Base-by-base conservation (phyloP, 805 yeast species). In the Pichia kluyveri region DNA sequence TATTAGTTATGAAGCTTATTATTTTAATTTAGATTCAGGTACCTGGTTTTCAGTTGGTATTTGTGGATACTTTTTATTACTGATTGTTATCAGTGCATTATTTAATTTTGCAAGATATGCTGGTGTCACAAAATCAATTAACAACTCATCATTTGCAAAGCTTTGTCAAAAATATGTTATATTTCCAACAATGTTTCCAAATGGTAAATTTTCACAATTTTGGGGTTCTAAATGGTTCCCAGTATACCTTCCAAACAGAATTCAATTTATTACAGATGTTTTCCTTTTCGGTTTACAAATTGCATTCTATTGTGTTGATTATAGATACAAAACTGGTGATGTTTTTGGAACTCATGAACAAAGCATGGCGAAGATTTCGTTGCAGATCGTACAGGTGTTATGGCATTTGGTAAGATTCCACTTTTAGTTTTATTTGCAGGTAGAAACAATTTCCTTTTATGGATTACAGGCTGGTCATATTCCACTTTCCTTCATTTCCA, bases 401-500 rank as follows among this genome's bases (percentile, higher is more conserved):
- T 62, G 32, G 53, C 71, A n/a, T 71, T 65, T 62, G 57, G 71
- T 47, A 50, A 57, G 38, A 60, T 72, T 36, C 79, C 80, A 3
- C 51, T 63, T 11, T 51, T 71, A 40, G 59, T 75, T n/a, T 60
- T 75, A 39, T 74, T 75, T 57, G 70, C 75, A 6, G 79, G 79
- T 39, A 62, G 77, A 52, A 73, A 73, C 53, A 72, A 71, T 56
- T 60, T 73, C 39, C 58, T 72, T 46, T 62, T 61, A 43, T 73
- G 65, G 61, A 28, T 73, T 26, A 68, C 77, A 8, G 74, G 77
- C 0, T 69, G 75, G 69, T 56, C 62, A 9, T 69, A 66, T 47
- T 54, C 73, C 4, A 61, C 72, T 34, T 73, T 73, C 54, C 56
- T 80, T 56, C 70, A 72, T 32, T 77, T 76, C 57, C 96, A 87